A percentile compares a stretch with the other conserved stretches of the same genome.
phyloP scores from a whole-genome alignment of 345 rosid species.

The Brassica carinata region DNA sequence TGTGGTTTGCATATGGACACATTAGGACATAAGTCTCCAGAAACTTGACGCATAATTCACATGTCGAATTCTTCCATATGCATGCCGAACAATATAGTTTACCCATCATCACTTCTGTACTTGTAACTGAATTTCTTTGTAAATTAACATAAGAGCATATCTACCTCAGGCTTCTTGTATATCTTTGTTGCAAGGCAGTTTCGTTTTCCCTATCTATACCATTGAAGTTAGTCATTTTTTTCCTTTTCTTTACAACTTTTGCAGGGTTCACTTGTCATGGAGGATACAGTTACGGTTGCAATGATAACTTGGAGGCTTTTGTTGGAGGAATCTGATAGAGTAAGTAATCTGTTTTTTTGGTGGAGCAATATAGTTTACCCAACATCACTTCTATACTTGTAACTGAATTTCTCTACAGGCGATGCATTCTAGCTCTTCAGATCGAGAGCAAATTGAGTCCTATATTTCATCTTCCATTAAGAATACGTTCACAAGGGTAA shows the following conservation, averaged over 20 bases:
- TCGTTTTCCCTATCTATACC: slow-evolving; percentile 5
- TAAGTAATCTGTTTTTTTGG: slow-evolving; percentile 38
- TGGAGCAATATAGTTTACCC: slow-evolving; percentile 18
- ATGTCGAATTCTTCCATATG: slow-evolving; percentile 5
- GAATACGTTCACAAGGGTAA: slow-evolving; percentile 78
- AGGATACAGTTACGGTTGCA: slow-evolving; percentile 74
- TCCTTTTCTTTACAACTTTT: slow-evolving; percentile 26
- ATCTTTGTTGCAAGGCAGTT: slow-evolving; percentile 21
- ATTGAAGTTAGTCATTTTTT: slow-evolving; percentile 9
- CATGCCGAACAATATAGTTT: slow-evolving; percentile 17
- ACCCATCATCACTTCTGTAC: slow-evolving; percentile 13
- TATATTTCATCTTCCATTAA: slow-evolving; percentile 81
- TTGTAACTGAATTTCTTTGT: slow-evolving; percentile 33
- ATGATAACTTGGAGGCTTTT: slow-evolving; percentile 90
- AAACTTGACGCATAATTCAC: slow-evolving; percentile 11
- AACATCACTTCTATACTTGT: slow-evolving; percentile 22
- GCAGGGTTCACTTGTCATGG: slow-evolving; percentile 73
- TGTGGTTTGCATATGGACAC: slow-evolving; percentile 12
- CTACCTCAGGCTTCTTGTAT: slow-evolving; percentile 4
- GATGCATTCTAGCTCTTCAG: slow-evolving; percentile 60
- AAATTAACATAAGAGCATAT: not conserved
- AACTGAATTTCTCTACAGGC: slow-evolving; percentile 56
- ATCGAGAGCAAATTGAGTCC: slow-evolving; percentile 83
- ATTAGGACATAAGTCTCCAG: not conserved
- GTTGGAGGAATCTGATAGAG: slow-evolving; percentile 83